phyloP scores from a whole-genome alignment of 495 filamentous ascomycete species.

The Penicillium waksmanii region DNA sequence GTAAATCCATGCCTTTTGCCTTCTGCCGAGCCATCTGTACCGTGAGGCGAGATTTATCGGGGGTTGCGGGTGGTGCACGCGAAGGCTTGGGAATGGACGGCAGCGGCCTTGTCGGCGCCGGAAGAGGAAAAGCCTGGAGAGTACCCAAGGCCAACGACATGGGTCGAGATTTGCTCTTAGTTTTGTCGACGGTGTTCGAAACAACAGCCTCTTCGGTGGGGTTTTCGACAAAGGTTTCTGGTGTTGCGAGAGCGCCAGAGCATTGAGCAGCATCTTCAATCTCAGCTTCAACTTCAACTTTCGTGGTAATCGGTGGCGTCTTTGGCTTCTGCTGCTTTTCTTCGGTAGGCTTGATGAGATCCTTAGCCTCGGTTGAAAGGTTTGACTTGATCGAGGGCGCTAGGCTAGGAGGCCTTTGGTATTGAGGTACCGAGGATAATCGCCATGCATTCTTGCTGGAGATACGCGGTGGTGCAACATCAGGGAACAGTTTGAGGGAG shows the following conservation, averaged over 20 bases:
- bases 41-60: constrained; percentile 9
- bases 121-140: constrained; percentile 44
- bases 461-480: constrained; percentile 38
- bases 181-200: constrained; percentile 8
- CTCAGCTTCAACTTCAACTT: neutral
- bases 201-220: constrained; percentile 5
- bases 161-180: constrained; percentile 25
- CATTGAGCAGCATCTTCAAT: constrained; percentile 9
- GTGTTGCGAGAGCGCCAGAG: constrained; percentile 14
- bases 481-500: constrained; percentile 44
- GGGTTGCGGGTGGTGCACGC: constrained; percentile 12
- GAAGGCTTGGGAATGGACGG: constrained; percentile 37
- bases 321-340: constrained; percentile 1
- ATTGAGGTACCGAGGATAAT: constrained; percentile 28
- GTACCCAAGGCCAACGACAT: constrained; percentile 35
- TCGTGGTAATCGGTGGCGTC: neutral
- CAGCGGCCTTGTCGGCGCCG: constrained; percentile 41
- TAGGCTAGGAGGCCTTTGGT: constrained; percentile 19
- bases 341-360: neutral
- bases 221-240: neutral
- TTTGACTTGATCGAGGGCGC: constrained; percentile 6
- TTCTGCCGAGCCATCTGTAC: constrained; percentile 9
- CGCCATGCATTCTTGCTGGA: constrained; percentile 37
- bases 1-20: constrained; percentile 9
- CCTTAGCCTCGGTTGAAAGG: neutral